phyloP scores from a whole-genome alignment of 257 asterid genomes.

The Plantago elongata region DNA sequence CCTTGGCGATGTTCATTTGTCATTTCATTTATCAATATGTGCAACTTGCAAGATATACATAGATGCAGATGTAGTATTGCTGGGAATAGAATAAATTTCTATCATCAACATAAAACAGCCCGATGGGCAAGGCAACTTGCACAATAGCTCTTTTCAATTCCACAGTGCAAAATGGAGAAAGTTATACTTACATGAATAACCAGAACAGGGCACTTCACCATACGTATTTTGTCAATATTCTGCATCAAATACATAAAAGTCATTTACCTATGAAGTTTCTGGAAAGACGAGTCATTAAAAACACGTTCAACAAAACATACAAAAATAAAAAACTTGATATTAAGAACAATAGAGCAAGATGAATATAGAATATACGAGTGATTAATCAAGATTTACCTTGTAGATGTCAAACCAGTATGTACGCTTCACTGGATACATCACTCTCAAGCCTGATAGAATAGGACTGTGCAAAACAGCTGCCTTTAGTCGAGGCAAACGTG shows the following conservation, averaged over 20 bases:
- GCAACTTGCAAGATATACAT: too few relatives aligned
- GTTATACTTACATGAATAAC: slow-evolving; percentile 74
- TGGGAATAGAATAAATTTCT: too few relatives aligned
- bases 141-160: slow-evolving; percentile 7
- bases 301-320: neutral
- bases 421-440: slow-evolving; percentile 93
- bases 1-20: too few relatives aligned
- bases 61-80: too few relatives aligned
- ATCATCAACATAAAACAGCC: neutral
- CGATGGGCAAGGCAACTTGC: slow-evolving; percentile 1
- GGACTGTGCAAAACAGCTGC: slow-evolving; percentile 92
- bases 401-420: slow-evolving; percentile 95
- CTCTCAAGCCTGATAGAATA: slow-evolving; percentile 81
- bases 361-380: too few relatives aligned
- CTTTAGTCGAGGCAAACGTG: slow-evolving; percentile 72
- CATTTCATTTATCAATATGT: too few relatives aligned
- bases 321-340: neutral
- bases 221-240: slow-evolving; percentile 83
- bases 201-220: slow-evolving; percentile 85
- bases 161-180: neutral
- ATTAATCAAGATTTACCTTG: slow-evolving; percentile 41
- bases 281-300: neutral
- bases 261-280: slow-evolving; percentile 9
- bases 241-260: slow-evolving; percentile 34
- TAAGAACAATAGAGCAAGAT: too few relatives aligned